Evolutionary conservation across 202 grass and related monocot genomes (phyloP).

Genomic region (Hordeum pubiflorum): DNA sequence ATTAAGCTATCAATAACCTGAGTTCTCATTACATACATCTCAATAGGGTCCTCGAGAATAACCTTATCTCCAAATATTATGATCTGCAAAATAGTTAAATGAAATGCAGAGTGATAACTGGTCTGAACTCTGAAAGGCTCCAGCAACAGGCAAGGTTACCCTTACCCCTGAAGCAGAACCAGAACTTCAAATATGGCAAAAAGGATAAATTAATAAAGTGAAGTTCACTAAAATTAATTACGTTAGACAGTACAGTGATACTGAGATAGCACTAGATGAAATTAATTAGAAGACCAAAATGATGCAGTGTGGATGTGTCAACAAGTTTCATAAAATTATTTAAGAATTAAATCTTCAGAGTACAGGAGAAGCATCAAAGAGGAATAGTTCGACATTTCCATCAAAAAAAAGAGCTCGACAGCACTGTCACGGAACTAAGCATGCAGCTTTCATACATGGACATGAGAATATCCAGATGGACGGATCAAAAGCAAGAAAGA

Average conservation of each 20-base stretch:
- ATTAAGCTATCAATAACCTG: slow-evolving; percentile 54
- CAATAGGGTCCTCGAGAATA: slow-evolving; percentile 86
- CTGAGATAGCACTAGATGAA: neutral
- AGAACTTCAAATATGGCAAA: slow-evolving; percentile 1
- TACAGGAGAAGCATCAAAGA: neutral
- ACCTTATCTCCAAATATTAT: slow-evolving; percentile 91
- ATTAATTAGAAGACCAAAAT: neutral
- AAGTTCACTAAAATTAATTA: neutral
- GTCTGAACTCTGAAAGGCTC: slow-evolving; percentile 13
- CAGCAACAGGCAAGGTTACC: slow-evolving; percentile 5
- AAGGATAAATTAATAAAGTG: slow-evolving; percentile 17
- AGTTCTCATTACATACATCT: slow-evolving; percentile 80
- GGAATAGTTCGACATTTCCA: neutral
- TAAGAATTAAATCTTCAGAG: neutral
- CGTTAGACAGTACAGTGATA: neutral
- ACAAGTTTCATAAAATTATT: neutral
- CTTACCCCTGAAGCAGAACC: neutral
- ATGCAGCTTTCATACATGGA: neutral
- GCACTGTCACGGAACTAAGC: neutral
- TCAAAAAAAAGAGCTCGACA: neutral
- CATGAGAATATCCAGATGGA: neutral
- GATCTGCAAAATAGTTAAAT: slow-evolving; percentile 59
- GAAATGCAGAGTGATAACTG: slow-evolving; percentile 21
- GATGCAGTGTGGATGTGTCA: neutral
- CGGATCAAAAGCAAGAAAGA: slow-evolving; percentile 4